Evolutionary conservation across 306 rosid species (phyloP).

Genomic region (Medicago arabica): DNA sequence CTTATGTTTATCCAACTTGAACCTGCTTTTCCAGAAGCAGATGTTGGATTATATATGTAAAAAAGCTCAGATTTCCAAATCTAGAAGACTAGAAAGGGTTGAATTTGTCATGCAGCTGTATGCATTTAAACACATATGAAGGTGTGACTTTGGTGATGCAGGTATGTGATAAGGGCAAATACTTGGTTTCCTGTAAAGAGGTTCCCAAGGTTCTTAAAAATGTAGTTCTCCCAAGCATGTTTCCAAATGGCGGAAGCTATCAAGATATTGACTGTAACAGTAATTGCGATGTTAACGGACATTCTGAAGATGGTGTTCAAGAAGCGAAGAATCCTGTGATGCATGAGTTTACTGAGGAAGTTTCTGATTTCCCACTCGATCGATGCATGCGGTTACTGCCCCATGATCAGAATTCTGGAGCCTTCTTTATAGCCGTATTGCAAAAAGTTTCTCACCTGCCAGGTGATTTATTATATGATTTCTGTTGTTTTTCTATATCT

Average conservation of each 20-base stretch:
- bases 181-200: constrained; percentile 69
- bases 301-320: constrained; percentile 48
- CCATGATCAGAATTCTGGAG: constrained; percentile 96
- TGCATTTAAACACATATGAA: constrained; percentile 27
- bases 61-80: constrained; percentile 10
- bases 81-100: neutral
- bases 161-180: constrained; percentile 79
- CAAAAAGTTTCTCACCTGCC: constrained; percentile 75
- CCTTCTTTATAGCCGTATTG: constrained; percentile 88
- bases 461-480: constrained; percentile 55
- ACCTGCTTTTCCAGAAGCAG: constrained; percentile 3
- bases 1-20: constrained; percentile 4
- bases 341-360: constrained; percentile 55
- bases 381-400: constrained; percentile 88
- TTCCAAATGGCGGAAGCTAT: constrained; percentile 72
- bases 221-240: constrained; percentile 78
- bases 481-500: constrained; percentile 20
- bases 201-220: constrained; percentile 60
- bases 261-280: constrained; percentile 41
- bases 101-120: constrained; percentile 29
- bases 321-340: constrained; percentile 44
- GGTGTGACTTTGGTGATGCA: constrained; percentile 44
- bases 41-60: constrained; percentile 23
- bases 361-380: constrained; percentile 78
- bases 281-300: constrained; percentile 45